These are phyloP conservation scores for Solanum pennellii DNA, from an alignment of 257 asterid species.

Conservation along the genomic window DNA sequence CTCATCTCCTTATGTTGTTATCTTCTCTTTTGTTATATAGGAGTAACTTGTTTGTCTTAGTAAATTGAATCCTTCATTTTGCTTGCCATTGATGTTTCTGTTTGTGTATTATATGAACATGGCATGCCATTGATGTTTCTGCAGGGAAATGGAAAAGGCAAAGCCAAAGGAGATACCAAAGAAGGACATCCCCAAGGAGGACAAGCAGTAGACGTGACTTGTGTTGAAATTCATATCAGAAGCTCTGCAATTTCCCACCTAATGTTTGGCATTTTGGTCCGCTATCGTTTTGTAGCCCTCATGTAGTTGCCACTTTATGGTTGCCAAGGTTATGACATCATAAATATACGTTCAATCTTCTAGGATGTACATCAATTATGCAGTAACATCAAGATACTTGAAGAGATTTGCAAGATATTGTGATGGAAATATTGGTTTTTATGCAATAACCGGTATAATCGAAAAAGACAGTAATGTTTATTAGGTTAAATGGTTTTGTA, in stretches of 20 bases:
- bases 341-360: not conserved
- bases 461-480: not conserved
- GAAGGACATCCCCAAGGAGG: slow-evolving; percentile 45
- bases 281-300: not conserved
- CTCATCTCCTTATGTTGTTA: not conserved
- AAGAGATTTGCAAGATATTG: not conserved
- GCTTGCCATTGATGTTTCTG: not conserved
- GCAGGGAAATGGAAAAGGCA: slow-evolving; percentile 54
- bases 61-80: not conserved
- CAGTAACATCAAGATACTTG: not conserved
- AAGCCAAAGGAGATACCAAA: slow-evolving; percentile 52
- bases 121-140: not conserved
- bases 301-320: not conserved
- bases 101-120: not conserved
- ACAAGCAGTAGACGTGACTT: slow-evolving; percentile 25
- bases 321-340: not conserved
- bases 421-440: not conserved
- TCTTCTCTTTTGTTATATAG: not conserved
- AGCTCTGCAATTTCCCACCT: not conserved
- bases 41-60: not conserved
- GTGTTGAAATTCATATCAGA: not conserved
- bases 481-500: no score
- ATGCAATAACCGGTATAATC: not conserved
- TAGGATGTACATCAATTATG: not conserved
- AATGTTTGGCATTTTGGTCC: not conserved